Evolutionary conservation across 208 protist genomes (phyloP), one percentile per base, ranked within the genome.

Genomic region (Leishmania arabica): DNA sequence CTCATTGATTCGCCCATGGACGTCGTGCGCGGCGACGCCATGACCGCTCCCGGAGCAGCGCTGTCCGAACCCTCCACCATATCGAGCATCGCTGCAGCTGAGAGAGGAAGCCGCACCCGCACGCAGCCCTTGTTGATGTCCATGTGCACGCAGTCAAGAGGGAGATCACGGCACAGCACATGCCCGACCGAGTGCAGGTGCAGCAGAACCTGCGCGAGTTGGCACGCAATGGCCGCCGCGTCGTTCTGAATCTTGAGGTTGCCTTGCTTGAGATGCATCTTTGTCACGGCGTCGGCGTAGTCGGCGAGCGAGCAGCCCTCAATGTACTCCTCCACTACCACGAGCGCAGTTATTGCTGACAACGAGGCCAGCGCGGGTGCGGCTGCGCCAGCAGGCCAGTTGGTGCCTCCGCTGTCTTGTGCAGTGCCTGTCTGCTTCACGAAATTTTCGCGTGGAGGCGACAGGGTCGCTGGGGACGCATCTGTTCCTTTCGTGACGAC

Each of bases 281-380:
- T n/a, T 1, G 75, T 45, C 3, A 86, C 73, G 3, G 78, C 82
- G 17, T 78, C 74, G 40, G 68, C 78, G 66, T 86, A 86, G 37
- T 86, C 78, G 31, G 78, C 77, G 21, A 86, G 74, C 27, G 82
- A 79, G 34, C 78, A 86, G 34, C 82, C 82, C n/a, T 79, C 73
- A 2, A 79, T 21, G 34, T 80, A 82, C 53, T 86, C 82, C 24
- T 86, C 82, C 0, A 86, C 58, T 2, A 86, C 27, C 3, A 86
- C 78, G 0, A 86, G 78, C 2, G 82, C 82, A 0, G 72, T 75
- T 19, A 37, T 47, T 8, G 66, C 3, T 4, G 31, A 1, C 4
- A 66, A 13, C 56, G 53, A 31, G 68, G n/a, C n/a, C 34, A 70
- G 31, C 4, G 60, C 17, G 11, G 21, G 24, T 45, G 19, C 31